A percentile compares a stretch with the other conserved stretches of the same genome.
phyloP scores from a whole-genome alignment of 805 yeast species.

The Ogataea neopini region DNA sequence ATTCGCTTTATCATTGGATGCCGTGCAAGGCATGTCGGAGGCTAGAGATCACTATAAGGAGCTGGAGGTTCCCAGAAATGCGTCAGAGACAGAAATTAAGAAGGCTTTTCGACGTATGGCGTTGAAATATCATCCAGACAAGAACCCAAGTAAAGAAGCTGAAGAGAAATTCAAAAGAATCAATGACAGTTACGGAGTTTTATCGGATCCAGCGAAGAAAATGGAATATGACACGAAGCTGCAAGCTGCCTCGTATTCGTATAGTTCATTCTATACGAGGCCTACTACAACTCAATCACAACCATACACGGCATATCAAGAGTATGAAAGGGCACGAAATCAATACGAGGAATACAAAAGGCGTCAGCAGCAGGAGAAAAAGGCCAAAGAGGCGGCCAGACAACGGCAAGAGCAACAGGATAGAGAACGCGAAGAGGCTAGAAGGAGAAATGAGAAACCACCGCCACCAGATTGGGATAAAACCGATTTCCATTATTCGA shows the following conservation, averaged over 20 bases:
- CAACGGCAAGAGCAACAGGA: constrained; percentile 13
- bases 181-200: constrained; percentile 84
- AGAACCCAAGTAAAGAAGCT: constrained; percentile 60
- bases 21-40: constrained; percentile 5
- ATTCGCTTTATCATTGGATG: neutral
- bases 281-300: constrained; percentile 2
- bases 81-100: constrained; percentile 60
- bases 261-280: constrained; percentile 5
- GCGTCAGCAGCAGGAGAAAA: constrained; percentile 18
- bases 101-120: constrained; percentile 80
- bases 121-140: constrained; percentile 76
- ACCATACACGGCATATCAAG: constrained; percentile 16
- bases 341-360: constrained; percentile 24
- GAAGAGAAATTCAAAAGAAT: constrained; percentile 85
- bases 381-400: constrained; percentile 14
- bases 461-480: constrained; percentile 2
- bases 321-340: constrained; percentile 26
- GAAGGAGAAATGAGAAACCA: constrained; percentile 3
- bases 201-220: constrained; percentile 61
- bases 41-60: constrained; percentile 56
- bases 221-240: constrained; percentile 55
- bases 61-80: constrained; percentile 54
- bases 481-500: neutral
- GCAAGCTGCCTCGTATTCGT: constrained; percentile 5
- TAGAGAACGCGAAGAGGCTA: constrained; percentile 9